A percentile compares a stretch with the other conserved stretches of the same genome.
Conservation (phyloP, 345 rosid species). For the Schrenkiella parvula region DNA sequence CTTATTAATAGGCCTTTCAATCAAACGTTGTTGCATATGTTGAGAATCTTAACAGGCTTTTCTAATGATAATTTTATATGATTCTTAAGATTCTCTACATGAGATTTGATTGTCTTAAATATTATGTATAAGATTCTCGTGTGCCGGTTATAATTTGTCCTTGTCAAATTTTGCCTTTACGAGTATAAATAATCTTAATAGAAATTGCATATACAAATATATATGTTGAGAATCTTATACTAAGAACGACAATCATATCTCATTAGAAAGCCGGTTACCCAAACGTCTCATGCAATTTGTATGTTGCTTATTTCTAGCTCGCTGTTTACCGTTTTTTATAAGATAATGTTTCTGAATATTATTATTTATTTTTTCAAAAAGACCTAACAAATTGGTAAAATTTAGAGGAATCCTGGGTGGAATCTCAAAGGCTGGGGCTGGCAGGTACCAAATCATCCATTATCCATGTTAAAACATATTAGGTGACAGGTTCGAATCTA, state of each 20-base stretch:
- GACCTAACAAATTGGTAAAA: conserved; percentile 11
- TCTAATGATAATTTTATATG: background rate
- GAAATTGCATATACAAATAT: too few species aligned
- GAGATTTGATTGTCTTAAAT: background rate
- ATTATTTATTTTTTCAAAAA: too few species aligned
- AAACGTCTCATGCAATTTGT: conserved; percentile 30
- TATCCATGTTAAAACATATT: conserved; percentile 23
- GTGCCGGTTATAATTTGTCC: background rate
- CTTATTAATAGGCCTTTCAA: background rate
- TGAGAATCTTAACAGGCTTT: background rate
- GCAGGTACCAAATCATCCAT: conserved; percentile 12
- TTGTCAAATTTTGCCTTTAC: background rate
- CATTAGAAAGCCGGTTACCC: conserved; percentile 19
- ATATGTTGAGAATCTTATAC: background rate
- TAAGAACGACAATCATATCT: background rate
- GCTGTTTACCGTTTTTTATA: conserved; percentile 21
- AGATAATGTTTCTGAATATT: conserved; percentile 17
- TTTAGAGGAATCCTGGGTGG: background rate
- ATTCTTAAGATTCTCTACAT: background rate
- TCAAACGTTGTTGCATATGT: background rate
- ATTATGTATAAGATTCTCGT: background rate
- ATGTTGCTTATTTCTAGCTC: conserved; percentile 35
- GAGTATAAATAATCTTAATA: conserved; percentile 1
- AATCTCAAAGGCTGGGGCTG: background rate
- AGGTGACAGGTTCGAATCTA: conserved; percentile 29